Evolutionary conservation across 1,284 basidiomycete species (phyloP), one percentile per base, ranked within the genome.

Genomic region (Cutaneotrichosporon cyanovorans): DNA sequence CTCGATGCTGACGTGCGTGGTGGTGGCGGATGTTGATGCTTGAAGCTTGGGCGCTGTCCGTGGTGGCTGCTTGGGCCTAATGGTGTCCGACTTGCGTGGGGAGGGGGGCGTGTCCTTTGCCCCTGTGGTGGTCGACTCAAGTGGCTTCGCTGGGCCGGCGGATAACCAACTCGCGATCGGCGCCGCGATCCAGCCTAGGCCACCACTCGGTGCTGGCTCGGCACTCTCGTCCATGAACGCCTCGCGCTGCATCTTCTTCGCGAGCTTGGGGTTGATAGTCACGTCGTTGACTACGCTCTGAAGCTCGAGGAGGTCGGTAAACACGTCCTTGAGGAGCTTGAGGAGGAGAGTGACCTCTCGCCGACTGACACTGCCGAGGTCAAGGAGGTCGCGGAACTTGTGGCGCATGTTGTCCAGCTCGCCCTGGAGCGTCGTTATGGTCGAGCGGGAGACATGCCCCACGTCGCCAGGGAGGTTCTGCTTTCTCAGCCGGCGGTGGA

Each of bases 1-100:
- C 73, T 93, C 90, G 45, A 96, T 89, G 51, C 88, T 91, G 57
- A 95, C 88, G 0, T 87, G 89, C 28, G 85, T 90, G 1, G 85
- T 77, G 16, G 85, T 87, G 4, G 91, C 87, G 5, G 84, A 82
- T 19, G 88, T 78, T 15, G 85, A 87, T 1, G 89, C 83, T 1
- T 80, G 79, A 18, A 84, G 76, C 66, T 93, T 95, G 0, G 85
- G 79, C 12, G 77, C 78, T 0, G 77, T 59, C n/a, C 77, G 76
- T 16, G 49, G 39, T 2, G 60, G 41, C 21, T 28, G 45, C 11
- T 14, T 22, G 5, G 32, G 32, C 25, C 25, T 28, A 12, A 12
- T 12, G 25, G 25, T 12, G 8, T 28, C 25, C 7, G 25, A 12
- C 32, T 34, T 14, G 33, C 47, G 16, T 23, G 25, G 5, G 53